These are phyloP conservation scores for Mortierella sp. DNA, from an alignment of 371 early-diverging fungal species.

Conservation along the genomic window DNA sequence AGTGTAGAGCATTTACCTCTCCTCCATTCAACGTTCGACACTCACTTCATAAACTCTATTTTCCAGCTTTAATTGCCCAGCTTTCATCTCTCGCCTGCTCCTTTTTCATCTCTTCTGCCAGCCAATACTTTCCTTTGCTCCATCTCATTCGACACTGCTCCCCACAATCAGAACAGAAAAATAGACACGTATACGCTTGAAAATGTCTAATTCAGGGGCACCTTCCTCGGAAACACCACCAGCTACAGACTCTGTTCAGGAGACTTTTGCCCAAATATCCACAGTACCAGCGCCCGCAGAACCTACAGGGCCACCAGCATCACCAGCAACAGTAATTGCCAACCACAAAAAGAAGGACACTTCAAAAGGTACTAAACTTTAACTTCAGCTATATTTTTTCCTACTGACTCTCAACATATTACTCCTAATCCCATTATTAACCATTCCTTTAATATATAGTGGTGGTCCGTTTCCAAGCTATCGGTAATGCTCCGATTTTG, in stretches of 20 bases:
- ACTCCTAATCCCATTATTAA: not conserved
- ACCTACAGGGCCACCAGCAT: conserved; percentile 33
- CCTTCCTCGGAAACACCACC: conserved; percentile 52
- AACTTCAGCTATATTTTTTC: not conserved
- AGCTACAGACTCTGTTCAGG: conserved; percentile 13
- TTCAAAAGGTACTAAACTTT: conserved; percentile 57
- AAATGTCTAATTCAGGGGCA: conserved; percentile 51
- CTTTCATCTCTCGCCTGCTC: not conserved
- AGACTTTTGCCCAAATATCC: conserved; percentile 2
- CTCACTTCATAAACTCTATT: not conserved
- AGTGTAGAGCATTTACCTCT: not conserved
- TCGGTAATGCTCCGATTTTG: conserved; percentile 93
- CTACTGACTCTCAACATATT: not conserved
- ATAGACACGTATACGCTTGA: not conserved
- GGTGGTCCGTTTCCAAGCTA: conserved; percentile 86
- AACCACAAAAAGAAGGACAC: conserved; percentile 60
- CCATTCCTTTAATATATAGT: conserved; percentile 61
- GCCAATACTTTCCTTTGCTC: no score
- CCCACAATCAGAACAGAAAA: not conserved
- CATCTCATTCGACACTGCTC: not conserved
- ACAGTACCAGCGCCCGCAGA: conserved; percentile 16
- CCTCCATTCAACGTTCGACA: not conserved
- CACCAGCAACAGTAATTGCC: conserved; percentile 57
- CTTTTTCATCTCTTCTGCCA: not conserved
- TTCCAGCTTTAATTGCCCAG: not conserved